A percentile compares a stretch with the other conserved stretches of the same genome.
Conservation (phyloP, 116 monocot genomes). For the Trichopus zeylanicus region DNA sequence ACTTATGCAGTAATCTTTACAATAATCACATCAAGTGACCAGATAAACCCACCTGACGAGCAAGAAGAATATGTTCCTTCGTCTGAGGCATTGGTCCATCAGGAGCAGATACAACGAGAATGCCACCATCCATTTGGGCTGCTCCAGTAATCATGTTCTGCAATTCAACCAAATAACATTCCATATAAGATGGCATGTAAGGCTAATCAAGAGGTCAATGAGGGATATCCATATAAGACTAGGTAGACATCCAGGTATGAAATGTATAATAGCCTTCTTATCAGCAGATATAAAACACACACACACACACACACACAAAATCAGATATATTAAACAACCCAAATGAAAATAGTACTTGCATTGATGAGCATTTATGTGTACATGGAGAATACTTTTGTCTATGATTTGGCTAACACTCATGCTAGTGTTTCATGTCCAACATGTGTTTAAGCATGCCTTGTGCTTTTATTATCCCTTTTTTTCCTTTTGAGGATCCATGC, state of each 20-base stretch:
- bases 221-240: neutral
- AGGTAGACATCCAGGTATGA: neutral
- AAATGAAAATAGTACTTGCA: neutral
- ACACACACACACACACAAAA: neutral
- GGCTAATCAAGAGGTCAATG: neutral
- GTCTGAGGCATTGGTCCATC: conserved; percentile 99
- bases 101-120: conserved; percentile 96
- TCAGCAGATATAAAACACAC: neutral
- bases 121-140: conserved; percentile 99
- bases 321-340: neutral
- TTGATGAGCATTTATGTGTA: no score
- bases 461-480: neutral
- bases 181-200: neutral
- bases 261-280: no score
- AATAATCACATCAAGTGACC: no score
- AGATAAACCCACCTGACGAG: conserved; percentile 66
- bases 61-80: conserved; percentile 95
- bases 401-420: no score
- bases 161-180: conserved; percentile 4
- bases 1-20: no score
- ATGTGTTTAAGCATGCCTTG: neutral
- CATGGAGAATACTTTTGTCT: no score
- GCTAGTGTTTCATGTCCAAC: neutral
- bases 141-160: conserved; percentile 99
- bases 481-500: neutral